Percentiles rank a stretch among this genome's conserved stretches.
These are phyloP conservation scores for Ballota nigra DNA, from an alignment of 257 asterid genomes.

Conservation along the genomic window DNA sequence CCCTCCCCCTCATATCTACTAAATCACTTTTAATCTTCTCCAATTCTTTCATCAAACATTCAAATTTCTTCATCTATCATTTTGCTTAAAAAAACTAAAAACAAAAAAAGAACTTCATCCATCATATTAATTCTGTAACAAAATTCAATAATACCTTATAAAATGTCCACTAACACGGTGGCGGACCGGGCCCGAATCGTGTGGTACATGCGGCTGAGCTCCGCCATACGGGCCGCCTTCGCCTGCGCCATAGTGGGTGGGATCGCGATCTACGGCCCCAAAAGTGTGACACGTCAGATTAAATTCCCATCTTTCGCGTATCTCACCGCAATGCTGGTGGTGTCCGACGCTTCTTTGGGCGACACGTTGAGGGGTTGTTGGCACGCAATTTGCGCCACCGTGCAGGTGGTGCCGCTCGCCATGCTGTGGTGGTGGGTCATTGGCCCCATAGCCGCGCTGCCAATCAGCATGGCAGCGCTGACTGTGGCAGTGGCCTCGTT, in stretches of 20 bases:
- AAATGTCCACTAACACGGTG: slow-evolving; percentile 16
- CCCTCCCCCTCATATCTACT: background rate
- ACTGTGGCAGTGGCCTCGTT: slow-evolving; percentile 38
- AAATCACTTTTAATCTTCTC: slow-evolving; percentile 2
- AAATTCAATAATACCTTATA: background rate
- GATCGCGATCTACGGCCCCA: slow-evolving; percentile 53
- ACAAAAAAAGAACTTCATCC: background rate
- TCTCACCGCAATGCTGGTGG: slow-evolving; percentile 44
- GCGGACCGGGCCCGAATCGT: slow-evolving; percentile 39
- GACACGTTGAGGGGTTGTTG: slow-evolving; percentile 56
- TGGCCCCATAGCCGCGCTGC: slow-evolving; percentile 16
- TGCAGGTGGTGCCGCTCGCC: slow-evolving; percentile 53
- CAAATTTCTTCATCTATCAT: no score
- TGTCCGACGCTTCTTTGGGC: slow-evolving; percentile 53
- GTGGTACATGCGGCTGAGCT: slow-evolving; percentile 57
- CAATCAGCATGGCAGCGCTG: slow-evolving; percentile 28
- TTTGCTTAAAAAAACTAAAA: no score
- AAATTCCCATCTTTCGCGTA: slow-evolving; percentile 58
- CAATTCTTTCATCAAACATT: slow-evolving; percentile 2
- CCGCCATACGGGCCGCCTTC: slow-evolving; percentile 46
- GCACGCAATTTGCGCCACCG: slow-evolving; percentile 52
- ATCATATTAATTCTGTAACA: background rate
- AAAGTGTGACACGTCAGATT: slow-evolving; percentile 17
- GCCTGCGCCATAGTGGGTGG: slow-evolving; percentile 56
- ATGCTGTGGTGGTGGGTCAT: slow-evolving; percentile 32